Percentiles rank a stretch among this genome's conserved stretches.
Evolutionary conservation across 352 stramenopile genomes (phyloP).

Genomic region (Phytophthora melonis): DNA sequence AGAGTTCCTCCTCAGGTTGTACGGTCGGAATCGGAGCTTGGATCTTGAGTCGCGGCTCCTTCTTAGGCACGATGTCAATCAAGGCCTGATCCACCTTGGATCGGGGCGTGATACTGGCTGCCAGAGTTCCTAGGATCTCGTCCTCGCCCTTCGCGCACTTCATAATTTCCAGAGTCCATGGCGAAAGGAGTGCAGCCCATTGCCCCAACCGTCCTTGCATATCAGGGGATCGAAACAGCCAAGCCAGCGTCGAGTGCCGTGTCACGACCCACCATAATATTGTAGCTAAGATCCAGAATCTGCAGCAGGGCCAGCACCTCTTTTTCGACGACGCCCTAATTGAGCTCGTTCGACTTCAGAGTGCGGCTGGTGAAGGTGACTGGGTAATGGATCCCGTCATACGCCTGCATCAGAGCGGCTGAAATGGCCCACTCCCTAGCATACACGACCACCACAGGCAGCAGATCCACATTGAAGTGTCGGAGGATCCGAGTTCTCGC

Average conservation of each 20-base stretch:
- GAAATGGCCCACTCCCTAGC: no score
- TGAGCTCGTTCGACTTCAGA: conserved; percentile 24
- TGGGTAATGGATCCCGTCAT: no score
- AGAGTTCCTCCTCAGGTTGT: not conserved
- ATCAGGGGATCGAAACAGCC: conserved; percentile 7
- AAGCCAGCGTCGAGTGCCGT: conserved; percentile 4
- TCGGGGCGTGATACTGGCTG: conserved; percentile 1
- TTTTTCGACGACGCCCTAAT: conserved; percentile 15
- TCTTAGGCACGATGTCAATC: not conserved
- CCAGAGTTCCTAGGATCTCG: conserved; percentile 6
- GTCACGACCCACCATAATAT: not conserved
- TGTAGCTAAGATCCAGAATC: conserved; percentile 7
- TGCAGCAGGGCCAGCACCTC: conserved; percentile 5
- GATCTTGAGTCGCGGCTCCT: not conserved
- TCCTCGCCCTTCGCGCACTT: conserved; percentile 3
- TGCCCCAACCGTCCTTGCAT: not conserved
- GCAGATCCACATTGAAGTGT: not conserved
- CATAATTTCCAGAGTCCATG: not conserved
- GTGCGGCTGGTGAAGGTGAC: no score
- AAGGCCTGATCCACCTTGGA: conserved; percentile 1
- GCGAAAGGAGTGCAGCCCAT: conserved; percentile 2
- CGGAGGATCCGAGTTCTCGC: not conserved
- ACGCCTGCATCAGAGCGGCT: no score
- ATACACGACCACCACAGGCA: no score
- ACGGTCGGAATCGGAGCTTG: not conserved